These are phyloP conservation scores for Aureobasidium leucospermi DNA, from an alignment of 2,329 filamentous ascomycete genomes.

Conservation along the genomic window DNA sequence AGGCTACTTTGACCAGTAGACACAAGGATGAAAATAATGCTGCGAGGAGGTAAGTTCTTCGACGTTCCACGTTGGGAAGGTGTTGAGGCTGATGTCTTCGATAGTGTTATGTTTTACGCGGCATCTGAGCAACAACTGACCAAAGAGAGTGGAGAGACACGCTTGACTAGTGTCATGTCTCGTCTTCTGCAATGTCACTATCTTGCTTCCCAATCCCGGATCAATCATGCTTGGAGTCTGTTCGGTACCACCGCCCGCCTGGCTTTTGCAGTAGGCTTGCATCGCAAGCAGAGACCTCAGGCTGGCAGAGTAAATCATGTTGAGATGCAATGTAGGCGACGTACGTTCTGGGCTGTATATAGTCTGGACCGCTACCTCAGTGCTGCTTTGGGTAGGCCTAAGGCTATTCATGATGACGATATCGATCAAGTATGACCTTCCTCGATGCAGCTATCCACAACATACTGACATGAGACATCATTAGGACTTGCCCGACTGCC, in stretches of 20 bases:
- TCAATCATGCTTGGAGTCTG: conserved; percentile 30
- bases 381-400: conserved; percentile 55
- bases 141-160: conserved; percentile 15
- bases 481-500: conserved; percentile 45
- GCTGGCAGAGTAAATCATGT: conserved; percentile 33
- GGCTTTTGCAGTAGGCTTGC: conserved; percentile 18
- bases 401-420: conserved; percentile 56
- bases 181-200: conserved; percentile 18
- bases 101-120: neutral
- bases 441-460: neutral
- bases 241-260: conserved; percentile 22
- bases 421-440: conserved; percentile 36
- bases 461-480: neutral
- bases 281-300: conserved; percentile 2
- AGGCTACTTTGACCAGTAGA: neutral
- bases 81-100: neutral
- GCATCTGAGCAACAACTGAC: conserved; percentile 3
- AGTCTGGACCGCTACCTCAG: conserved; percentile 56
- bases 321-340: conserved; percentile 45
- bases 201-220: conserved; percentile 16
- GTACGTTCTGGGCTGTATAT: conserved; percentile 58
- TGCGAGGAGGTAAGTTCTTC: neutral
- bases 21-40: neutral
- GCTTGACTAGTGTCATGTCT: conserved; percentile 16
- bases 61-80: neutral